Percentiles rank a stretch among this genome's conserved stretches.
phyloP scores from a whole-genome alignment of 176 grass and related monocot species.

The Zizania latifolia region DNA sequence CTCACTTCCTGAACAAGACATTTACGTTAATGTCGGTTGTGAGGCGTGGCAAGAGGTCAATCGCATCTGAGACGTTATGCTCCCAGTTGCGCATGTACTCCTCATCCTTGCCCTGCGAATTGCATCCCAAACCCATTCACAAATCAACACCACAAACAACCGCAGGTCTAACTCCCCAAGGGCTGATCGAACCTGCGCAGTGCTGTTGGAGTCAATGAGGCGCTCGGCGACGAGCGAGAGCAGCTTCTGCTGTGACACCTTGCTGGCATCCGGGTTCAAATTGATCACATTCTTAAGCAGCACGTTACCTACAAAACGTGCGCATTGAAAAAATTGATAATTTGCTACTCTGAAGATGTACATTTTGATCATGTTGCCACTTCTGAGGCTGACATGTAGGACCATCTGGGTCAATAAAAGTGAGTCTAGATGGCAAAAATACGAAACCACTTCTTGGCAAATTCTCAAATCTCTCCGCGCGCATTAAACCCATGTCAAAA shows the following conservation, averaged over 20 bases:
- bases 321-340: no score
- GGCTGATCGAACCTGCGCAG: conserved; percentile 46
- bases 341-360: no score
- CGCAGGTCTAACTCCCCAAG: no score
- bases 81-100: conserved; percentile 67
- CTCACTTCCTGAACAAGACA: conserved; percentile 87
- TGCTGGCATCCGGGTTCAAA: conserved; percentile 68
- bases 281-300: conserved; percentile 84
- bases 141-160: not conserved
- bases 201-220: conserved; percentile 82
- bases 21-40: conserved; percentile 83
- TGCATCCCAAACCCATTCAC: not conserved
- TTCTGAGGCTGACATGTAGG: no score
- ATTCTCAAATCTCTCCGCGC: no score
- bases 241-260: conserved; percentile 92
- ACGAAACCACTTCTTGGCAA: no score
- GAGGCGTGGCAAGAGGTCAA: conserved; percentile 75
- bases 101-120: conserved; percentile 59
- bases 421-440: no score
- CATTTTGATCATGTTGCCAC: no score
- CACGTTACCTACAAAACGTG: conserved; percentile 96
- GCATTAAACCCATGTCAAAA: not conserved
- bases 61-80: conserved; percentile 79
- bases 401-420: no score
- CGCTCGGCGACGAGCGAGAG: conserved; percentile 87